Evolutionary conservation across 306 rosid species (phyloP), one percentile per base, ranked within the genome.

Genomic region (Cucurbita ficifolia): DNA sequence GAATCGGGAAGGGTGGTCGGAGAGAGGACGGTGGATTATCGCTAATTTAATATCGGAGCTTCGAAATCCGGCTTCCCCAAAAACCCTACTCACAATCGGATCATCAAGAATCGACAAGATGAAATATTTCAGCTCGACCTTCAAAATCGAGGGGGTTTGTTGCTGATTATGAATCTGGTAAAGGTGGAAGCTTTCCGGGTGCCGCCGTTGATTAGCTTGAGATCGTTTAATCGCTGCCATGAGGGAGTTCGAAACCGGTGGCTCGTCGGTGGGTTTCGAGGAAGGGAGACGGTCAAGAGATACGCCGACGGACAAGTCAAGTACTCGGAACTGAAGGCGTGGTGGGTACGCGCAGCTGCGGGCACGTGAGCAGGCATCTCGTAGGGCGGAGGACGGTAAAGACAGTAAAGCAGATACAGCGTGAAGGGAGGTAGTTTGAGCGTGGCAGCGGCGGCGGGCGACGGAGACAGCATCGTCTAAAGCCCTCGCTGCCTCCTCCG

Each of bases 201-300:
- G 88, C 8, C 99, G 84, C 29, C 96, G 81, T 83, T 94, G 99
- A 79, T 91, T 94, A 1, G 99, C 99, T 54, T 94, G 99, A 0
- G 99, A 89, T 3, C 99, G 80, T 43, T 87, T 91, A n/a, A 94
- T 89, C 19, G 96, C 99, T 2, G 99, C 99, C 97, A 94, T 94
- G 48, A 94, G 91, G 0, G 99, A 91, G 75, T 94, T 91, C 11
- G 99, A 85, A 0, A 91, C 88, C 21, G 97, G 97, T 4, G 97
- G 99, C 49, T 91, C 97, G 3, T 82, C 91, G 1, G 58, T 5
- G 3, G 81, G 4, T 46, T 82, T 91, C 0, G 87, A 38, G 6
- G 96, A 86, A 12, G 91, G 92, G 45, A 86, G 77, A 1, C 99
- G 90, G 70, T 94, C 99, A 16, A 94, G 85, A 48, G 96, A 89